Base-by-base conservation (phyloP, 164 flowering plant species). In the Warburgia ugandensis region DNA sequence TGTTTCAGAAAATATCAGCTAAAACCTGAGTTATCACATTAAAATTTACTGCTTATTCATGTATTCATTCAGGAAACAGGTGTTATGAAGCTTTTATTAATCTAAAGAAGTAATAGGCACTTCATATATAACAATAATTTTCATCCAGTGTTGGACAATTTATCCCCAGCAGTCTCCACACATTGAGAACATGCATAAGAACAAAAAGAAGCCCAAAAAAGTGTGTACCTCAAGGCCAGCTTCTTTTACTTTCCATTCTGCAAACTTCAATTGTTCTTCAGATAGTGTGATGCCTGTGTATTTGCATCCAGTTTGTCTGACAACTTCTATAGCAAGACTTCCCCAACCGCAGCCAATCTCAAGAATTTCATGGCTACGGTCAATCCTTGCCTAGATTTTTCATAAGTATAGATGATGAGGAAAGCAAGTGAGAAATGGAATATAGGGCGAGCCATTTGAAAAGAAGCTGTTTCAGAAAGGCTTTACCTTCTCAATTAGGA, bases 261-360 rank as follows among this genome's bases (percentile, higher is more conserved):
- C 91, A 73, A 57, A 83, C 66, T 71, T 73, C 3, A 85, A 73
- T 62, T 87, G 96, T 68, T 92, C 77, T 45, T 73, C 73, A 0
- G 95, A 92, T 2, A 92, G 61, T 16, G 98, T 92, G 57, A 92
- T 87, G 53, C 98, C 98, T 7, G 98, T 92, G 66, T 92, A 92
- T 54, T 67, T 81, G 65, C 96, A 87, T 63, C 98, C 88, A 4
- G 95, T 87, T 74, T 53, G 59, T 63, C 68, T 85, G 17, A 92
- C 98, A 32, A 85, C 78, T 69, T 92, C 96, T 37, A 87, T 76
- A 35, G 98, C 96, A 40, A 92, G 63, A 63, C 72, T 85, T 58
- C 96, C 98, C 98, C 98, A 87, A 30, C 98, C 94, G 61, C 80
- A 81, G 4, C 96, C 96, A 57, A 87, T 87, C 67, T 92, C 98